A percentile compares a stretch with the other conserved stretches of the same genome.
Conservation (phyloP, 2,329 filamentous ascomycete species). For the Aspergillus arachidicola region DNA sequence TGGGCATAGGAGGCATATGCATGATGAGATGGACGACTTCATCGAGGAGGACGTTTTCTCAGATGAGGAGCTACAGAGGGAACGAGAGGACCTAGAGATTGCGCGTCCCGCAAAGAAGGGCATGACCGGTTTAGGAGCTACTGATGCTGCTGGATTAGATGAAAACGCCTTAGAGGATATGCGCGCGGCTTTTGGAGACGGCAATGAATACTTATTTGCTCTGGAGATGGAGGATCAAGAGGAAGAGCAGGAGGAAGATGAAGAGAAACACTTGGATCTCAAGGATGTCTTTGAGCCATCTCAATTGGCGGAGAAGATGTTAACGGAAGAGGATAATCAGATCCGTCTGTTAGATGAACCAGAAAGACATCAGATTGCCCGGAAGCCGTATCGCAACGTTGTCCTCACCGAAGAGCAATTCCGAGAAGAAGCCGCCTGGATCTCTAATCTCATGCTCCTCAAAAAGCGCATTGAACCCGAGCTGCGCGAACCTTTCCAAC, state of each 20-base stretch:
- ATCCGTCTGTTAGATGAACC: conserved; percentile 89
- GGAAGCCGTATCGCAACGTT: conserved; percentile 82
- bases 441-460: conserved; percentile 84
- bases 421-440: conserved; percentile 88
- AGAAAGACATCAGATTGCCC: conserved; percentile 89
- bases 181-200: conserved; percentile 93
- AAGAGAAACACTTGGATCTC: conserved; percentile 83
- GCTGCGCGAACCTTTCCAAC: conserved; percentile 79
- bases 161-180: conserved; percentile 94
- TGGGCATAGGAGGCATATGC: conserved; percentile 59
- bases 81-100: conserved; percentile 85
- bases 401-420: conserved; percentile 82
- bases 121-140: conserved; percentile 65
- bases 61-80: conserved; percentile 75
- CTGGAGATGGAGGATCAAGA: conserved; percentile 85
- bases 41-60: conserved; percentile 95
- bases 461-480: conserved; percentile 77
- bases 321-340: conserved; percentile 91
- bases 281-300: conserved; percentile 99
- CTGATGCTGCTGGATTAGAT: conserved; percentile 83
- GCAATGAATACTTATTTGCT: conserved; percentile 94
- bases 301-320: conserved; percentile 87
- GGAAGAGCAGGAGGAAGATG: conserved; percentile 72
- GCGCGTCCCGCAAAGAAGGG: conserved; percentile 75
- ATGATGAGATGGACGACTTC: conserved; percentile 89